Conservation (phyloP, 805 yeast species). For the Wickerhamiella musiphila region DNA sequence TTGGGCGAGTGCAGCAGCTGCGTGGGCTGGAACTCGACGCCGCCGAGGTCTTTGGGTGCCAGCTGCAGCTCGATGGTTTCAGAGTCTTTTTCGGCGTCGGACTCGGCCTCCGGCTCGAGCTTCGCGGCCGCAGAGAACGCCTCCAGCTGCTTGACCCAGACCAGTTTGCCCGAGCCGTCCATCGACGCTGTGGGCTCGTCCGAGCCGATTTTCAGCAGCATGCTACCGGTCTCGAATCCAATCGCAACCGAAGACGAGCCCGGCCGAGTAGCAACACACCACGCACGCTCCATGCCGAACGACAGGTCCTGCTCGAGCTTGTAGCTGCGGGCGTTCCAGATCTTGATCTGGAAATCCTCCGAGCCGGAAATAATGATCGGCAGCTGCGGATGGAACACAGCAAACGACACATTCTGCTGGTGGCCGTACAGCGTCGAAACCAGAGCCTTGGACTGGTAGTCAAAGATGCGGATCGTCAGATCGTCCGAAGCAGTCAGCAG, state of each 20-base stretch:
- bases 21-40: constrained; percentile 83
- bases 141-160: constrained; percentile 84
- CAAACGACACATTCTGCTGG: constrained; percentile 85
- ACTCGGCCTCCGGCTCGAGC: constrained; percentile 47
- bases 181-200: constrained; percentile 88
- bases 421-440: constrained; percentile 93
- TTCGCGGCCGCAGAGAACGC: constrained; percentile 70
- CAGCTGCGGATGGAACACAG: constrained; percentile 93
- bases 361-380: constrained; percentile 92
- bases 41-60: constrained; percentile 80
- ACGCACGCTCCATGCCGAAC: constrained; percentile 85
- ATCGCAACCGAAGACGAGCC: constrained; percentile 67
- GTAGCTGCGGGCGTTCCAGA: constrained; percentile 92
- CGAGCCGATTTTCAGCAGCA: constrained; percentile 76
- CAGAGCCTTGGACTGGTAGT: constrained; percentile 89
- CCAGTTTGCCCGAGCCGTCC: constrained; percentile 83
- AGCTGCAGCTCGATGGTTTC: constrained; percentile 31
- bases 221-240: constrained; percentile 90
- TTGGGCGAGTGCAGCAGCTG: constrained; percentile 83
- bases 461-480: constrained; percentile 79
- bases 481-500: constrained; percentile 85
- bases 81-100: constrained; percentile 44
- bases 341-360: constrained; percentile 84
- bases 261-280: constrained; percentile 76
- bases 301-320: constrained; percentile 82